Percentiles rank a stretch among this genome's conserved stretches.
Conservation (phyloP, 2,329 filamentous ascomycete genomes). For the Ophidiomyces ophidiicola region DNA sequence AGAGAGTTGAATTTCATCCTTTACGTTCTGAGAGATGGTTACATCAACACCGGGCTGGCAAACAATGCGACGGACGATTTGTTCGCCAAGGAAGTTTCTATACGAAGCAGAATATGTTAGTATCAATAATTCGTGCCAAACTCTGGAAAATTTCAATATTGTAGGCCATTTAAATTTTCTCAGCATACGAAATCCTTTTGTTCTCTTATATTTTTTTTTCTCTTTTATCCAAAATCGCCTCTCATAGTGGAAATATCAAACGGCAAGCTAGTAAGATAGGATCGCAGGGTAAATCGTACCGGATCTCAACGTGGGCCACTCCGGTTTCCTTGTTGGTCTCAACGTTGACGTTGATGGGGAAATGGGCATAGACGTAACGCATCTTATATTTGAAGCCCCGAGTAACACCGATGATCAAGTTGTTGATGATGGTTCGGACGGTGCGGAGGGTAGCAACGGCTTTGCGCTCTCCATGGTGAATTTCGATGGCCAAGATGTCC, state of each 20-base stretch:
- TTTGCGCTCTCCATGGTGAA: constrained; percentile 98
- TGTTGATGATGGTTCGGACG: constrained; percentile 96
- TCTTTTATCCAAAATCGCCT: too few species aligned
- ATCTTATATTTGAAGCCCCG: constrained; percentile 99
- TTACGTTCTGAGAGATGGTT: constrained; percentile 77
- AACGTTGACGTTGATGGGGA: constrained; percentile 99
- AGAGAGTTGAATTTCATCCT: constrained; percentile 88
- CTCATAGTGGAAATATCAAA: too few species aligned
- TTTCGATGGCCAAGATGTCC: constrained; percentile 85
- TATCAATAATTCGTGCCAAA: not conserved
- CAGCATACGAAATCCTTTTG: too few species aligned
- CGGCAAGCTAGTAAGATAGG: too few species aligned
- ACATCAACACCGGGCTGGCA: constrained; percentile 88
- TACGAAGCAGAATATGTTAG: not conserved
- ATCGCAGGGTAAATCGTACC: constrained; percentile 45
- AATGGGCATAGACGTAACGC: constrained; percentile 99
- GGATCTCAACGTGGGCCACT: constrained; percentile 86
- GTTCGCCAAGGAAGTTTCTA: constrained; percentile 98
- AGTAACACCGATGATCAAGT: constrained; percentile 95
- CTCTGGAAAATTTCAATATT: too few species aligned
- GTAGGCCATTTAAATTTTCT: not conserved
- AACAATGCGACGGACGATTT: constrained; percentile 84
- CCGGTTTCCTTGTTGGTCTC: constrained; percentile 91
- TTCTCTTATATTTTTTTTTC: too few species aligned
- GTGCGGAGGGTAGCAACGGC: constrained; percentile 95